These are phyloP conservation scores for Coemansia sp. DNA, from an alignment of 192 early-diverging fungal genomes.

Conservation along the genomic window DNA sequence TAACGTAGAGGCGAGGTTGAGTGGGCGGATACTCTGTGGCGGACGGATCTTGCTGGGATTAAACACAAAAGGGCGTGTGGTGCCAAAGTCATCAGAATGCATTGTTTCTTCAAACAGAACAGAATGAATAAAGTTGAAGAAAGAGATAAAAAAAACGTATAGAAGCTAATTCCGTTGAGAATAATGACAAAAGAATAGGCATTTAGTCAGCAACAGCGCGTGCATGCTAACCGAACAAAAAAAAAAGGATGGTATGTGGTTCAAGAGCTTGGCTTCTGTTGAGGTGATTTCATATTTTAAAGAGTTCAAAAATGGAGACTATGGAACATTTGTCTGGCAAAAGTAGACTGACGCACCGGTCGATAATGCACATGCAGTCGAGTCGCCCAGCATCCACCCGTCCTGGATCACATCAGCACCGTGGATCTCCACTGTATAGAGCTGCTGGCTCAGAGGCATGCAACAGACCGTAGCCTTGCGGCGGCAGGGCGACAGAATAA, in stretches of 20 bases:
- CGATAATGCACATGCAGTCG: conserved; percentile 13
- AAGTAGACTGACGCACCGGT: conserved; percentile 2
- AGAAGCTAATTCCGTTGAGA: too few species aligned
- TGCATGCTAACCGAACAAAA: too few species aligned
- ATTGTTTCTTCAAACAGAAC: neutral
- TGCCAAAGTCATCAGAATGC: conserved; percentile 1
- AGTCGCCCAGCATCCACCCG: conserved; percentile 18
- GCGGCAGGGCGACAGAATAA: conserved; percentile 28
- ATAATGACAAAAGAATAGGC: too few species aligned
- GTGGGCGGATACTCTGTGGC: conserved; percentile 33
- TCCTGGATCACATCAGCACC: conserved; percentile 19
- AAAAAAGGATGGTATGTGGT: too few species aligned
- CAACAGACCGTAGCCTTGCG: conserved; percentile 23
- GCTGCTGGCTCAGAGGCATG: conserved; percentile 26
- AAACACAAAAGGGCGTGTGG: conserved; percentile 30
- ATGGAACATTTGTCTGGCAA: too few species aligned
- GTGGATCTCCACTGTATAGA: conserved; percentile 9
- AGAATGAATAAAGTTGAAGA: too few species aligned
- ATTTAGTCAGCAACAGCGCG: too few species aligned
- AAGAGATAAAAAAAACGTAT: too few species aligned
- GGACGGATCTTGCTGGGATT: conserved; percentile 27
- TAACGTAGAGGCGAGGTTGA: conserved; percentile 16
- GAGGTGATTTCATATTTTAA: too few species aligned
- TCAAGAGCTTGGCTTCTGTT: too few species aligned
- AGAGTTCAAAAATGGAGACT: too few species aligned